These are phyloP conservation scores for Talaromyces stipitatus DNA, from an alignment of 495 filamentous ascomycete species.

Conservation along the genomic window DNA sequence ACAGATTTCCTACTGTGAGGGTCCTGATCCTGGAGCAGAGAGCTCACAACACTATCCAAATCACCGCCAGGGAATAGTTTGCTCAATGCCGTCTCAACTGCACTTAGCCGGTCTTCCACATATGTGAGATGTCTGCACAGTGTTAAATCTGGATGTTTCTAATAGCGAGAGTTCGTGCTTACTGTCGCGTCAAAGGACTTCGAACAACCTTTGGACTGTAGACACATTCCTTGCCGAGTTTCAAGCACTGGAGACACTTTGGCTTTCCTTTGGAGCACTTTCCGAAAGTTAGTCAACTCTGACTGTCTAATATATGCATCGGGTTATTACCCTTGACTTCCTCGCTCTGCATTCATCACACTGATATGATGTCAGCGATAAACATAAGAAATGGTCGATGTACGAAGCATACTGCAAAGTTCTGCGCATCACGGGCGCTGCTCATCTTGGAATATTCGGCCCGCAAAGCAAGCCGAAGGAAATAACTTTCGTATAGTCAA, in stretches of 20 bases:
- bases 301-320: not conserved
- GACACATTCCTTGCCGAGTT: conserved; percentile 38
- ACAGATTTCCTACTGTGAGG: conserved; percentile 17
- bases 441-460: conserved; percentile 25
- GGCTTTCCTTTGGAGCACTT: conserved; percentile 45
- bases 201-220: conserved; percentile 42
- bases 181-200: conserved; percentile 42
- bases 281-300: not conserved
- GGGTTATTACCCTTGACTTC: conserved; percentile 36
- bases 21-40: conserved; percentile 35
- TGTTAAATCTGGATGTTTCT: conserved; percentile 3
- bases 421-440: conserved; percentile 41
- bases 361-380: conserved; percentile 10
- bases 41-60: conserved; percentile 37
- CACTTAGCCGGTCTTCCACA: conserved; percentile 40
- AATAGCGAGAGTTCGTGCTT: conserved; percentile 8
- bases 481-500: not conserved
- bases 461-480: conserved; percentile 1
- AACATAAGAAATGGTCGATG: not conserved
- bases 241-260: conserved; percentile 35
- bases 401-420: conserved; percentile 35
- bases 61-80: conserved; percentile 39
- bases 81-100: conserved; percentile 37
- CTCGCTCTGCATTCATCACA: conserved; percentile 44
- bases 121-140: conserved; percentile 35